Evolutionary conservation across 345 rosid species (phyloP), one percentile per base, ranked within the genome.

Genomic region (Eucalyptus sp.): DNA sequence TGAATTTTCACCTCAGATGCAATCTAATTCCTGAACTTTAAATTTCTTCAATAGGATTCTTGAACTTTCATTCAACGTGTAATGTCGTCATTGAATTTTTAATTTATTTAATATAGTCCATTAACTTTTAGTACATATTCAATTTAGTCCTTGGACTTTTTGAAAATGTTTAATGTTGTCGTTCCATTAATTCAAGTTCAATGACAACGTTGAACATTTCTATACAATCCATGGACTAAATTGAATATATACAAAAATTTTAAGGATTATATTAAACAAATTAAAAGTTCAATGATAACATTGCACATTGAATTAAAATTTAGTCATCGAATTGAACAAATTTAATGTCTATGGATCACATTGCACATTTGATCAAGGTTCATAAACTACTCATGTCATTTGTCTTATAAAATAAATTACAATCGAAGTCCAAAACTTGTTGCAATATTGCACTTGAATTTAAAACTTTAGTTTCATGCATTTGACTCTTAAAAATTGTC

Each of bases 181-280:
- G 1, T 56, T 56, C 1, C 1, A 2, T 56, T 24, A 56, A 22
- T 56, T 56, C 27, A 56, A 56, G 0, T 56, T 56, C 5, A 56
- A 0, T 22, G 29, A 56, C 12, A 0, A 20, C 0, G 0, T 24
- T 22, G 27, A 22, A 56, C 0, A 10, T 56, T 56, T 52, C 2
- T 52, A 7, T 52, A 52, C 0, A 52, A 52, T 7, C 0, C 1
- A 52, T 18, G 4, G 24, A 52, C 10, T 18, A 52, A 17, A 52
- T 52, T 7, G 56, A 52, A 52, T 17, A 52, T 52, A 52, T 52
- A 22, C 1, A 0, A 20, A 56, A 9, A 9, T 0, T 22, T 56
- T 56, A 24, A 24, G 1, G 27, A 22, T 3, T 0, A 56, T 56
- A 56, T 56, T 4, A 0, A 56, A 56, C 6, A 56, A 56, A 56